These are phyloP conservation scores for Bertia moriformis DNA, from an alignment of 2,329 filamentous ascomycete species.

Conservation along the genomic window DNA sequence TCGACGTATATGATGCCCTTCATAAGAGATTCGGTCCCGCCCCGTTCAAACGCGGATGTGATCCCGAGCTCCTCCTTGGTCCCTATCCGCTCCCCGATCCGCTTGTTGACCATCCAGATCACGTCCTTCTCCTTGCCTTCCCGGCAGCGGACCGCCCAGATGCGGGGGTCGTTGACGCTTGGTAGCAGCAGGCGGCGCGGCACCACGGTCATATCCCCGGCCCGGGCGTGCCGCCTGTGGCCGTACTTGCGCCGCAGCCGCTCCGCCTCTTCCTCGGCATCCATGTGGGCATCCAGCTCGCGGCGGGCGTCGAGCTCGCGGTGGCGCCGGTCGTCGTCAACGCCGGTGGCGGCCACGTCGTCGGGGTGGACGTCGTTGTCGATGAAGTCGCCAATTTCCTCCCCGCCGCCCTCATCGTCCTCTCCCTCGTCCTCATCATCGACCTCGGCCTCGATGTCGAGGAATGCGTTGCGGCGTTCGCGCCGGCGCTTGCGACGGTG, in stretches of 20 bases:
- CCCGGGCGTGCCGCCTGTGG: constrained; percentile 51
- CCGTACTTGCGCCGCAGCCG: constrained; percentile 79
- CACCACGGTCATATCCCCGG: constrained; percentile 60
- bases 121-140: constrained; percentile 92
- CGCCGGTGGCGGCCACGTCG: constrained; percentile 61
- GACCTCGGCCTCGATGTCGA: constrained; percentile 96
- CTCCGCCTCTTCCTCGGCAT: constrained; percentile 85
- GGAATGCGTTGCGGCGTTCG: constrained; percentile 68
- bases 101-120: constrained; percentile 74
- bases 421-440: constrained; percentile 83
- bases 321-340: constrained; percentile 82
- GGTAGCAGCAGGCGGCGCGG: constrained; percentile 78
- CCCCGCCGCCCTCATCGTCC: constrained; percentile 78
- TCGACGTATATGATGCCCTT: constrained; percentile 92
- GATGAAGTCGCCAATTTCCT: constrained; percentile 71
- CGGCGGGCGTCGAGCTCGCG: constrained; percentile 86
- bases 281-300: constrained; percentile 73
- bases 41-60: constrained; percentile 82
- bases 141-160: constrained; percentile 87
- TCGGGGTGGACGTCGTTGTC: constrained; percentile 86
- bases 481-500: constrained; percentile 71
- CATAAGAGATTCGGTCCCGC: constrained; percentile 64
- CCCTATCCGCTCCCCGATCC: constrained; percentile 64
- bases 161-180: constrained; percentile 86
- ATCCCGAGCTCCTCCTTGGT: constrained; percentile 73